Percentiles rank a stretch among this genome's conserved stretches.
Conservation (phyloP, 805 yeast genomes). For the Candida nitratophila region DNA sequence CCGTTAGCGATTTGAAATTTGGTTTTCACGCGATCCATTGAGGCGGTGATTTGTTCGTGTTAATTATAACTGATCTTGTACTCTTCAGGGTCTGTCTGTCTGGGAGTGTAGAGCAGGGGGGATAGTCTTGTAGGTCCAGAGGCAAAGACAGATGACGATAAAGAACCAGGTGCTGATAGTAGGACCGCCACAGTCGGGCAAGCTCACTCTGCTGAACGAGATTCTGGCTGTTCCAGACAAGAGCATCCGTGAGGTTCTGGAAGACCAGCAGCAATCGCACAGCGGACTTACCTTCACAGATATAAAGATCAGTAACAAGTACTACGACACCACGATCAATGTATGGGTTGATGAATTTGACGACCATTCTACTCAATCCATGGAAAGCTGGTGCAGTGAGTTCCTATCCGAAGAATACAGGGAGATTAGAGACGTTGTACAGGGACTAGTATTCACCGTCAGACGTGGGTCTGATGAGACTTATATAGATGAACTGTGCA, state of each 20-base stretch:
- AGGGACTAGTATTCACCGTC: conserved; percentile 38
- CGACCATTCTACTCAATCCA: conserved; percentile 19
- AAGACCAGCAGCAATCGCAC: conserved; percentile 12
- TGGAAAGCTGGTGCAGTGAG: conserved; percentile 31
- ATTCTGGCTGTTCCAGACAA: conserved; percentile 5
- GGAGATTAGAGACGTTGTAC: conserved; percentile 39
- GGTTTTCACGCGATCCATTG: background rate
- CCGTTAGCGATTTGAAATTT: no score
- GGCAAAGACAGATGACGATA: background rate
- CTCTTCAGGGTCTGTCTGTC: no score
- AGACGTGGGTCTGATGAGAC: conserved; percentile 20
- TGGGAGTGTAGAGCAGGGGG: no score
- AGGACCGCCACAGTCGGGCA: conserved; percentile 38
- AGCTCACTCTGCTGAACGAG: conserved; percentile 21
- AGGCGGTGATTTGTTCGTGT: no score
- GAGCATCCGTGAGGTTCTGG: background rate
- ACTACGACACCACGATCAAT: conserved; percentile 20
- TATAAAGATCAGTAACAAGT: conserved; percentile 15
- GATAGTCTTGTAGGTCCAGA: no score
- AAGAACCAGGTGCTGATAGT: conserved; percentile 36
- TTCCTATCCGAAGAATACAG: conserved; percentile 28
- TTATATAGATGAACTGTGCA: conserved; percentile 17
- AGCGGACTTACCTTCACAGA: conserved; percentile 20
- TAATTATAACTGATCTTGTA: no score
- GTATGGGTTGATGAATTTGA: conserved; percentile 24